These are phyloP conservation scores for Houttuynia cordata DNA, from an alignment of 164 flowering plant genomes.

Conservation along the genomic window DNA sequence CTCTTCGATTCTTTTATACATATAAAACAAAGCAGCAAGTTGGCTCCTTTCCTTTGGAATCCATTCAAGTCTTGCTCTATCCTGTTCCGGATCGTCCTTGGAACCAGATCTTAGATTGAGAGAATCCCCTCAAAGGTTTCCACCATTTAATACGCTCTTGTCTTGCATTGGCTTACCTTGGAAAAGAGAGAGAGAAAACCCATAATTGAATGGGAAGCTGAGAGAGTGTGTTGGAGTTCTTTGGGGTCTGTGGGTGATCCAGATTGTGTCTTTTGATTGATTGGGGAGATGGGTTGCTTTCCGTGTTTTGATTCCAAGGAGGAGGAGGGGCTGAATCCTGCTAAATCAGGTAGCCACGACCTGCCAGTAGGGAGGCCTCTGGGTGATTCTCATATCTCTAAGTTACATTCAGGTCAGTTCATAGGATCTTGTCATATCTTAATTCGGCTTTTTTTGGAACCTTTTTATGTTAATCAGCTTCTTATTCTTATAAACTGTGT, in stretches of 20 bases:
- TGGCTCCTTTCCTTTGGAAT: constrained; percentile 5
- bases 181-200: background rate
- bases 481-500: no score
- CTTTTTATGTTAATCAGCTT: background rate
- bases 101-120: background rate
- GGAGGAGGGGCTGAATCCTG: constrained; percentile 18
- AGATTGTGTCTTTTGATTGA: constrained; percentile 3
- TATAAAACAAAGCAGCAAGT: background rate
- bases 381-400: constrained; percentile 16
- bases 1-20: no score
- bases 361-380: constrained; percentile 7
- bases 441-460: background rate
- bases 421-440: background rate
- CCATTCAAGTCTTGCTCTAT: constrained; percentile 6
- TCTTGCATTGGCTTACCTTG: no score
- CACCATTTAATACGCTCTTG: background rate
- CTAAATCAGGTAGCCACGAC: constrained; percentile 10
- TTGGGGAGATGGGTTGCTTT: constrained; percentile 28
- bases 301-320: constrained; percentile 30
- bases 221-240: constrained; percentile 4
- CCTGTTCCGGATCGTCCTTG: constrained; percentile 1
- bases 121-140: background rate
- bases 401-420: constrained; percentile 23
- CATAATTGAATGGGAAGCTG: constrained; percentile 3
- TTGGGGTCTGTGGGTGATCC: constrained; percentile 2